Evolutionary conservation across 352 stramenopile genomes (phyloP).

Genomic region (Phytophthora vignae): DNA sequence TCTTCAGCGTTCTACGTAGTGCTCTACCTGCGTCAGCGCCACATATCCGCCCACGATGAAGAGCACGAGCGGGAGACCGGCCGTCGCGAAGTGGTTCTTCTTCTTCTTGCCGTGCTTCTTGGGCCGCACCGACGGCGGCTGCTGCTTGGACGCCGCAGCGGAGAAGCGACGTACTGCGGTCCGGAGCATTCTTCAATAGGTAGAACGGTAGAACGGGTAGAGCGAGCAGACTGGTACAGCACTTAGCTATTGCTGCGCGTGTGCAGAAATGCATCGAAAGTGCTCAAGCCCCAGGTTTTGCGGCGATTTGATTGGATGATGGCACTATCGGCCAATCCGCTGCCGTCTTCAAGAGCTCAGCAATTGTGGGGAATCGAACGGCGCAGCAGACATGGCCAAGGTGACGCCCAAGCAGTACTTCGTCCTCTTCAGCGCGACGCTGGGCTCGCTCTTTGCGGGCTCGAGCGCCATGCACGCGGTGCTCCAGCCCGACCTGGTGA

Average conservation of each 20-base stretch:
- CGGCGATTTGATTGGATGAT: slow-evolving; percentile 31
- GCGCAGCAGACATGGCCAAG: slow-evolving; percentile 46
- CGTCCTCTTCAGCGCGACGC: slow-evolving; percentile 69
- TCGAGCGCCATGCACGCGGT: slow-evolving; percentile 87
- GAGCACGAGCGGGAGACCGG: slow-evolving; percentile 80
- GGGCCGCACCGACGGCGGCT: background rate
- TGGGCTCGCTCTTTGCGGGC: slow-evolving; percentile 85
- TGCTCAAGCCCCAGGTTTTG: slow-evolving; percentile 21
- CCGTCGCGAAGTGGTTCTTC: slow-evolving; percentile 67
- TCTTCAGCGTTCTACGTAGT: no score
- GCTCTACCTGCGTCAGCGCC: slow-evolving; percentile 71
- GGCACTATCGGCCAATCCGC: slow-evolving; percentile 14
- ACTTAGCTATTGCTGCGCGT: background rate
- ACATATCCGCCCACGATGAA: slow-evolving; percentile 85
- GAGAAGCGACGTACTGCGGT: slow-evolving; percentile 31
- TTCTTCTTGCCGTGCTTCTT: slow-evolving; percentile 69
- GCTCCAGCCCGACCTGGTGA: slow-evolving; percentile 83
- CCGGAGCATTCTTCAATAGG: slow-evolving; percentile 34
- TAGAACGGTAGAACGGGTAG: background rate
- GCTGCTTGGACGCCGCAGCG: slow-evolving; percentile 30
- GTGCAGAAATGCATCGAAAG: slow-evolving; percentile 13
- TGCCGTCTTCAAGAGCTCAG: background rate
- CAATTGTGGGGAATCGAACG: slow-evolving; percentile 13
- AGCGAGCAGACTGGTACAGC: background rate
- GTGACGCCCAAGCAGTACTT: slow-evolving; percentile 81